These are phyloP conservation scores for Allium fistulosum DNA, from an alignment of 106 monocot genomes.

Conservation along the genomic window DNA sequence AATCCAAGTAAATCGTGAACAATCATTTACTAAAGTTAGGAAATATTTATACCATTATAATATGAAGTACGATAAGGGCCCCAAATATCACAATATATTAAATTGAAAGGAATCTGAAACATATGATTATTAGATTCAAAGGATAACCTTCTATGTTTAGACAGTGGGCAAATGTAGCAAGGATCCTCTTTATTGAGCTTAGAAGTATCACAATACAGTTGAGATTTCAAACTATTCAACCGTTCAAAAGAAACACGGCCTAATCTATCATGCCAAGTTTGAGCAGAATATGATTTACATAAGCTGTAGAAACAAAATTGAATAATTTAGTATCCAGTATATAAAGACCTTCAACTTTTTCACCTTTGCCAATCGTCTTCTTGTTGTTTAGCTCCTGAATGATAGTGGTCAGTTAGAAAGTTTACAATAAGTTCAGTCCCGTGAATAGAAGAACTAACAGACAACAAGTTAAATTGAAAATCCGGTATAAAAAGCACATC, in stretches of 20 bases:
- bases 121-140: not conserved
- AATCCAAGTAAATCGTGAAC: not conserved
- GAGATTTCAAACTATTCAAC: not conserved
- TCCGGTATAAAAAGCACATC: not conserved
- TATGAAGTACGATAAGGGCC: not conserved
- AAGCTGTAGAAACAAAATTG: no score
- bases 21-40: conserved; percentile 3
- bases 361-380: not conserved
- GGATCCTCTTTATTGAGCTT: not conserved
- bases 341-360: not conserved
- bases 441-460: not conserved
- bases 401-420: not conserved
- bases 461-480: not conserved
- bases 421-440: not conserved
- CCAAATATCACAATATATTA: not conserved
- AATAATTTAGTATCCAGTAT: not conserved
- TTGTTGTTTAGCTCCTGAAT: not conserved
- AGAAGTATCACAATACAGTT: not conserved
- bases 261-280: not conserved
- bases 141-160: not conserved
- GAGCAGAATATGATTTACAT: no score
- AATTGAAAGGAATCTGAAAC: not conserved
- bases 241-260: not conserved
- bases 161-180: not conserved
- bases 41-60: conserved; percentile 1